phyloP scores from a whole-genome alignment of 441 rosid genomes.

The Kokia cookei region DNA sequence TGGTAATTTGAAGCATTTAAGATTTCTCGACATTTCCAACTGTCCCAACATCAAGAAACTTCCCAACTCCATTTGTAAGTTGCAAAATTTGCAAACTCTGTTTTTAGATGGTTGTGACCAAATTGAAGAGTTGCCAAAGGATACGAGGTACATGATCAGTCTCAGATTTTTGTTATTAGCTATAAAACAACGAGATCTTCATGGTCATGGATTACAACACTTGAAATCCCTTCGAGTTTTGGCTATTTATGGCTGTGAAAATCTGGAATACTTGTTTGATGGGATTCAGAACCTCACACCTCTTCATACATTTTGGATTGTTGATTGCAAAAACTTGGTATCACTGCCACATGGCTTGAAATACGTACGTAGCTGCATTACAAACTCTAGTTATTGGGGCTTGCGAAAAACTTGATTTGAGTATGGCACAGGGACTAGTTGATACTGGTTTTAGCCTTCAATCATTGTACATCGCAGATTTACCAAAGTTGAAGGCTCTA shows the following conservation, averaged over 20 bases:
- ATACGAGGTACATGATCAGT: conserved; percentile 4
- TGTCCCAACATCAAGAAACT: not conserved
- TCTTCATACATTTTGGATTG: not conserved
- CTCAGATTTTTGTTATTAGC: not conserved
- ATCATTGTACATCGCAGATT: not conserved
- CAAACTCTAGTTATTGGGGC: not conserved
- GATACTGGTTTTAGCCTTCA: not conserved
- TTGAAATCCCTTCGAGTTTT: not conserved
- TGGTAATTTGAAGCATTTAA: conserved; percentile 4
- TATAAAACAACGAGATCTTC: conserved; percentile 8
- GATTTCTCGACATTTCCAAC: not conserved
- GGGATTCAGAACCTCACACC: not conserved
- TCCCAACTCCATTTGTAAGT: not conserved
- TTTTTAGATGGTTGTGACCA: not conserved
- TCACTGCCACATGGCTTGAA: not conserved
- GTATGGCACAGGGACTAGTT: not conserved
- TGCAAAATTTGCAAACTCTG: conserved; percentile 14
- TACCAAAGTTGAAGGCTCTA: not conserved
- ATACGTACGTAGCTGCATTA: not conserved
- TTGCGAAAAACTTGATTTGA: not conserved
- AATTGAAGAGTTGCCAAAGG: conserved; percentile 16
- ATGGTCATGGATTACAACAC: not conserved
- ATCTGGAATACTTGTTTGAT: not conserved
- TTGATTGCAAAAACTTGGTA: not conserved
- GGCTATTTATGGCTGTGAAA: not conserved